These are phyloP conservation scores for Neofusicoccum sp. DNA, from an alignment of 2,329 filamentous ascomycete species.

Conservation along the genomic window DNA sequence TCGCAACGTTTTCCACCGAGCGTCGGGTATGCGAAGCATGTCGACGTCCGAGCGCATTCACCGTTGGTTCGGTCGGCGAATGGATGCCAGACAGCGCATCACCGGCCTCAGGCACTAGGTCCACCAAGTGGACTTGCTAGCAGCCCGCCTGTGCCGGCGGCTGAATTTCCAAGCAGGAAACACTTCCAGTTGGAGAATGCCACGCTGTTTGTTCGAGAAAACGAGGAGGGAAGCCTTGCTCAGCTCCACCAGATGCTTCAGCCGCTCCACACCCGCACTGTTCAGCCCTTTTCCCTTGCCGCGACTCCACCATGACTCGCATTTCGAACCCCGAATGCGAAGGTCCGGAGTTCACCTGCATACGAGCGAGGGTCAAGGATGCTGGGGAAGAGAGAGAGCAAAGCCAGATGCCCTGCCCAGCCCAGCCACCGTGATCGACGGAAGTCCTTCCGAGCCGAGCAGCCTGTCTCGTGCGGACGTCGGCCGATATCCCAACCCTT, in stretches of 20 bases:
- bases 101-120: constrained; percentile 6
- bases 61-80: constrained; percentile 3
- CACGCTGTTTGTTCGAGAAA: not conserved
- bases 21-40: constrained; percentile 3
- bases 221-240: no score
- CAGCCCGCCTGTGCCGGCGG: not conserved
- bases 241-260: not conserved
- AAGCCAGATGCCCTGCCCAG: no score
- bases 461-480: no score
- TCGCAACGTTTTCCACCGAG: not conserved
- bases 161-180: not conserved
- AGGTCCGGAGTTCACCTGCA: no score
- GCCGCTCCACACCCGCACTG: not conserved
- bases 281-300: not conserved
- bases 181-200: constrained; percentile 6
- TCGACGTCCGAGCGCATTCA: not conserved
- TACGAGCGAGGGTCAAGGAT: no score
- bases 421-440: no score
- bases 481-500: no score
- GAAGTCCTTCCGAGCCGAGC: no score
- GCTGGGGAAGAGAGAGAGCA: no score
- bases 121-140: not conserved
- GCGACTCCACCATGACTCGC: no score
- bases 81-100: constrained; percentile 10
- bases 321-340: no score